Conservation (phyloP, 306 rosid species). For the Cajanus cajan region DNA sequence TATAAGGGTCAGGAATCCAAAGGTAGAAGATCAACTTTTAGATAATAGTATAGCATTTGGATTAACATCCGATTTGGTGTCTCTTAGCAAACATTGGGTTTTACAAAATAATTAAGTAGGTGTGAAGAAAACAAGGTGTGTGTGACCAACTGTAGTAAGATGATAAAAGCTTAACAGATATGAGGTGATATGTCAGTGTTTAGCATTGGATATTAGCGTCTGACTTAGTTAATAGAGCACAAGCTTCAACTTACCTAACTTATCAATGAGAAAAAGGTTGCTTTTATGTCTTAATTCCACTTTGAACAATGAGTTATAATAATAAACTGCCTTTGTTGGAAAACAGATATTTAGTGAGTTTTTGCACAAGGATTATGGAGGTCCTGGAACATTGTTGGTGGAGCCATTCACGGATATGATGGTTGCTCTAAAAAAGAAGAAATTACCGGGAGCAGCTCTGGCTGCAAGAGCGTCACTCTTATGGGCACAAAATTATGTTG, state of each 20-base stretch:
- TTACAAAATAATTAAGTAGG: not conserved
- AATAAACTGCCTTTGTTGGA: slow-evolving; percentile 27
- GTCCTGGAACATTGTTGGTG: slow-evolving; percentile 78
- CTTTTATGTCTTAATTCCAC: slow-evolving; percentile 20
- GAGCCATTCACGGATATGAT: slow-evolving; percentile 67
- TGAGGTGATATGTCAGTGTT: not conserved
- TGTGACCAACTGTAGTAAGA: not conserved
- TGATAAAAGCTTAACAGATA: not conserved
- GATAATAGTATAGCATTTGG: not conserved
- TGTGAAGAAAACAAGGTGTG: not conserved
- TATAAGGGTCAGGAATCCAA: not conserved
- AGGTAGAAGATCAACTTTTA: not conserved
- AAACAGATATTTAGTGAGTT: slow-evolving; percentile 60
- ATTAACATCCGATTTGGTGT: not conserved
- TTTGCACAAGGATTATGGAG: slow-evolving; percentile 66
- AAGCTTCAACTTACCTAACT: not conserved
- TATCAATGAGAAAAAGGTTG: slow-evolving; percentile 2
- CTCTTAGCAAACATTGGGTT: not conserved
- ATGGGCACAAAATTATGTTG: slow-evolving; percentile 70
- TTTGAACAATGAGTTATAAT: slow-evolving; percentile 28
- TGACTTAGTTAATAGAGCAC: not conserved
- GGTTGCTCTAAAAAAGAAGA: slow-evolving; percentile 33
- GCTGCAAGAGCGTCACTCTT: slow-evolving; percentile 72
- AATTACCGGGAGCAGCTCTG: slow-evolving; percentile 36
- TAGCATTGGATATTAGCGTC: not conserved